Percentiles rank a stretch among this genome's conserved stretches.
Evolutionary conservation across 805 yeast genomes (phyloP).

Genomic region (Spathaspora sp.): DNA sequence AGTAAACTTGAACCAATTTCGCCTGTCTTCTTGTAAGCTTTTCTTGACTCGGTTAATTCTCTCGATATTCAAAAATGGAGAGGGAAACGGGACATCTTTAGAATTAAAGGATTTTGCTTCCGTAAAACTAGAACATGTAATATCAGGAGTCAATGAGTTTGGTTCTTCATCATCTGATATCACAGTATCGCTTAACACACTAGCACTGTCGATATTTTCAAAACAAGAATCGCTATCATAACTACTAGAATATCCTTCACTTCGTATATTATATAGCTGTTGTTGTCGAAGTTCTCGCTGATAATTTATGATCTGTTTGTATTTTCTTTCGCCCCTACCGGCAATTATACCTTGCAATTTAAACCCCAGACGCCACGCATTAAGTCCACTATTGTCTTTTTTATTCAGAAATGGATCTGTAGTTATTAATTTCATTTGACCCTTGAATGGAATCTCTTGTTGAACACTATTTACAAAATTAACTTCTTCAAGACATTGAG

Average conservation of each 20-base stretch:
- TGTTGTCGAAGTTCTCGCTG: slow-evolving; percentile 16
- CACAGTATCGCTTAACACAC: background rate
- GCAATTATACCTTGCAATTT: slow-evolving; percentile 21
- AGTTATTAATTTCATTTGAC: background rate
- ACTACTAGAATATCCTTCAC: slow-evolving; percentile 2
- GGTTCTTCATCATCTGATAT: background rate
- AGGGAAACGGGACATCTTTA: background rate
- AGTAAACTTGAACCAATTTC: slow-evolving; percentile 10
- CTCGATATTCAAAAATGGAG: background rate
- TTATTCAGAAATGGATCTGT: background rate
- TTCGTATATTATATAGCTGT: background rate
- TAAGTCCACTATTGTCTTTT: background rate
- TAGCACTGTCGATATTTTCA: background rate
- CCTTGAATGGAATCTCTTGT: slow-evolving; percentile 6
- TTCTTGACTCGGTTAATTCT: background rate
- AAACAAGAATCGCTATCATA: background rate
- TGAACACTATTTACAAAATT: slow-evolving; percentile 14
- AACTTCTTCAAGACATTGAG: slow-evolving; percentile 26
- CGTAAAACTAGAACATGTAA: slow-evolving; percentile 3
- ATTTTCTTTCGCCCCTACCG: slow-evolving; percentile 22
- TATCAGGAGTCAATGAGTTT: background rate
- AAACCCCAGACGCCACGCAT: slow-evolving; percentile 12
- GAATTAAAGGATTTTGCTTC: too few species aligned
- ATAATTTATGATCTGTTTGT: slow-evolving; percentile 17
- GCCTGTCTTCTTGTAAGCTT: slow-evolving; percentile 8